Evolutionary conservation across 306 rosid genomes (phyloP).

Genomic region (Trifolium pratense): DNA sequence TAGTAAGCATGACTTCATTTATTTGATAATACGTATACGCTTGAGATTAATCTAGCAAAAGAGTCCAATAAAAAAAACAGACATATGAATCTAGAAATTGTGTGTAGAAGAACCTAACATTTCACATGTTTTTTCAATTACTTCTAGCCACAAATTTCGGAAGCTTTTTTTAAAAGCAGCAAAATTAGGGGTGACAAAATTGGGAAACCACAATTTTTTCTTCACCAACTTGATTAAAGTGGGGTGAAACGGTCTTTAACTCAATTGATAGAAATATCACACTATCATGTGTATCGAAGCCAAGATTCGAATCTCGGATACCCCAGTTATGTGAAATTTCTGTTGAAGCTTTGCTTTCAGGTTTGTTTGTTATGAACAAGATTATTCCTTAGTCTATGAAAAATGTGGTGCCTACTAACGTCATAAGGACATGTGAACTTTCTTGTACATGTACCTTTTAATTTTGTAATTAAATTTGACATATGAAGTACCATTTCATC

Average conservation of each 20-base stretch:
- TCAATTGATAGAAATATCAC: too few species aligned
- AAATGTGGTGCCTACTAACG: background rate
- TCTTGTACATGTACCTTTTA: conserved; percentile 15
- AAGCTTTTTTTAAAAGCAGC: background rate
- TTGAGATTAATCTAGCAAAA: conserved; percentile 1
- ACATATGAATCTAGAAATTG: background rate
- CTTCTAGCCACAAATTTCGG: conserved; percentile 36
- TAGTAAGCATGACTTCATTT: conserved; percentile 7
- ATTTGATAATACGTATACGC: background rate
- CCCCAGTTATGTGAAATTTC: too few species aligned
- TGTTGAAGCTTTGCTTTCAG: too few species aligned
- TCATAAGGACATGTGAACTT: too few species aligned
- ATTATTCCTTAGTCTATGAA: too few species aligned
- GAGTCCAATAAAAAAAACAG: too few species aligned
- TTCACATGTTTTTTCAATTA: conserved; percentile 41
- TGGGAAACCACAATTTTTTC: too few species aligned
- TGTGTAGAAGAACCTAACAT: conserved; percentile 19
- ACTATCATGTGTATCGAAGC: too few species aligned
- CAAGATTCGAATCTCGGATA: too few species aligned
- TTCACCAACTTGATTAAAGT: too few species aligned
- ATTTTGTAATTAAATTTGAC: background rate
- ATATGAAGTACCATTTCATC: background rate
- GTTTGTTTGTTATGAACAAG: too few species aligned
- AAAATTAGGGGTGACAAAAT: background rate
- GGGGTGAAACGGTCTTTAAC: too few species aligned